phyloP scores from a whole-genome alignment of 768 basidiomycete species.

The Leucocoprinus sp. region DNA sequence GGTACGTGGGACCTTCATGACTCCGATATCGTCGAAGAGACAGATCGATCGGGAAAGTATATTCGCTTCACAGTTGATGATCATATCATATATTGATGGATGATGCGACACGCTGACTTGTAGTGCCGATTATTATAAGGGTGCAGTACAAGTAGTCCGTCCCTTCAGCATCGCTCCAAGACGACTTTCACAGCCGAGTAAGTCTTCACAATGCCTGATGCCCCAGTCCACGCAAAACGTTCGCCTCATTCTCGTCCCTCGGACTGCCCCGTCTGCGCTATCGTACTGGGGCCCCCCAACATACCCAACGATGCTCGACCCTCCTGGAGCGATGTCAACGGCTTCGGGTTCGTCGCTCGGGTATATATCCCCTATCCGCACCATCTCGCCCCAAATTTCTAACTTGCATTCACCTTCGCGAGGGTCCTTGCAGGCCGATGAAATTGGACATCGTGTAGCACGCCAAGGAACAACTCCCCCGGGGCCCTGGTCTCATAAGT shows the following conservation, averaged over 20 bases:
- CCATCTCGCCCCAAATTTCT: constrained; percentile 7
- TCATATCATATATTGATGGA: not conserved
- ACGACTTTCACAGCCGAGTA: not conserved
- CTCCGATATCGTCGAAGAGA: not conserved
- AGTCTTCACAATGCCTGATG: not conserved
- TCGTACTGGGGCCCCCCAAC: not conserved
- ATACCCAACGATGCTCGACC: not conserved
- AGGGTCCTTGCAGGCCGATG: constrained; percentile 36
- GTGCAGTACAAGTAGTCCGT: not conserved
- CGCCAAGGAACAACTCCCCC: not conserved
- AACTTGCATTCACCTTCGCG: constrained; percentile 31
- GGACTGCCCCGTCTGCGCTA: not conserved
- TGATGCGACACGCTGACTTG: too few relatives aligned
- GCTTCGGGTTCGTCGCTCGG: not conserved
- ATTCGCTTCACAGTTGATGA: not conserved
- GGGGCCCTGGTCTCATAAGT: not conserved
- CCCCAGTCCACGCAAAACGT: not conserved
- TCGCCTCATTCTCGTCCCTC: constrained; percentile 1
- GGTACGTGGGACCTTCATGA: not conserved
- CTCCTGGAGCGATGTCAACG: not conserved
- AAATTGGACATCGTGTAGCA: constrained; percentile 29
- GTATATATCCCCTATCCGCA: constrained; percentile 6
- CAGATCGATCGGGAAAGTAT: not conserved
- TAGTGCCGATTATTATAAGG: constrained; percentile 1
- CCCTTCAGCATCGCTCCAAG: too few relatives aligned